Conservation (phyloP, 306 rosid species). For the Pyrus communis region DNA sequence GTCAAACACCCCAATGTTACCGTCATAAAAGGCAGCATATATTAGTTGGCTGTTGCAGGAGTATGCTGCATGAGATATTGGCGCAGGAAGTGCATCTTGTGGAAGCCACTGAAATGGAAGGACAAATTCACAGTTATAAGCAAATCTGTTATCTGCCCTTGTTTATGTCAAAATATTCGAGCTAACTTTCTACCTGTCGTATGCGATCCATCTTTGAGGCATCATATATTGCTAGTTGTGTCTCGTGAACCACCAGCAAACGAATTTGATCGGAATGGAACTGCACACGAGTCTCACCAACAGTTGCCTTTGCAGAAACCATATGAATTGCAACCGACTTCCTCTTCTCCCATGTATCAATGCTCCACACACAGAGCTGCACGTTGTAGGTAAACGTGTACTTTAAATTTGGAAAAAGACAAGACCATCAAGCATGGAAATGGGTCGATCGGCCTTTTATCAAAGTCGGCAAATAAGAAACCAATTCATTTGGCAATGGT, state of each 20-base stretch:
- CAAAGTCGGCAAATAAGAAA: not conserved
- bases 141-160: not conserved
- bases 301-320: constrained; percentile 63
- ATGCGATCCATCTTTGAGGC: constrained; percentile 83
- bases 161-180: not conserved
- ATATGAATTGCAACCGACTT: constrained; percentile 54
- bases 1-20: constrained; percentile 76
- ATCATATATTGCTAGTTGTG: constrained; percentile 83
- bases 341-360: constrained; percentile 95
- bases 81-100: constrained; percentile 60
- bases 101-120: constrained; percentile 75
- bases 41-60: constrained; percentile 70
- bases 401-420: constrained; percentile 7
- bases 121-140: constrained; percentile 8
- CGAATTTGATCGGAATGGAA: constrained; percentile 71
- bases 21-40: constrained; percentile 60
- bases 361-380: constrained; percentile 84
- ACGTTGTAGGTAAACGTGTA: constrained; percentile 7
- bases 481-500: not conserved
- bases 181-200: constrained; percentile 49
- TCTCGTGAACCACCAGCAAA: constrained; percentile 68
- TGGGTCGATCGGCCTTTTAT: not conserved
- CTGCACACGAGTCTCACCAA: constrained; percentile 74
- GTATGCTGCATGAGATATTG: constrained; percentile 64
- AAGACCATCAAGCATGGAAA: not conserved